These are phyloP conservation scores for Penicilliopsis zonata DNA, from an alignment of 495 filamentous ascomycete species.

Conservation along the genomic window DNA sequence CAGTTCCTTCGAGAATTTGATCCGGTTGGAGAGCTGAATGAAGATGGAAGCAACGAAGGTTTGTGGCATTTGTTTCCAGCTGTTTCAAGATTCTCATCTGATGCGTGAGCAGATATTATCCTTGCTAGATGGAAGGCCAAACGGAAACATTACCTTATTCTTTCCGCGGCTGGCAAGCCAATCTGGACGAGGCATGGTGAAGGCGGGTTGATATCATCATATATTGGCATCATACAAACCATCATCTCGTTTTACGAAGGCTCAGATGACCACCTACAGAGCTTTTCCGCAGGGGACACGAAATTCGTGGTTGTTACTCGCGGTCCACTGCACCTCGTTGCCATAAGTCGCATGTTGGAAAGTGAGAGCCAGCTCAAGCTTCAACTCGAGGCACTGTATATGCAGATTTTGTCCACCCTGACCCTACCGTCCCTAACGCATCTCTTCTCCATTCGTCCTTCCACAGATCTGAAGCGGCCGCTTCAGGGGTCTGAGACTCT, in stretches of 20 bases:
- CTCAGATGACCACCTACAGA: constrained; percentile 57
- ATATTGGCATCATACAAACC: constrained; percentile 93
- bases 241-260: constrained; percentile 95
- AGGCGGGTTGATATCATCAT: constrained; percentile 73
- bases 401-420: constrained; percentile 92
- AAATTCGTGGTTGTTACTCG: constrained; percentile 76
- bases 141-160: constrained; percentile 90
- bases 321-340: constrained; percentile 84
- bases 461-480: constrained; percentile 84
- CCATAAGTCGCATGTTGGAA: constrained; percentile 83
- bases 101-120: constrained; percentile 41
- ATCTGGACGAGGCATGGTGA: constrained; percentile 94
- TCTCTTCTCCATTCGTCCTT: constrained; percentile 81
- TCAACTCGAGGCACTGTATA: constrained; percentile 91
- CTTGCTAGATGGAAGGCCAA: constrained; percentile 71
- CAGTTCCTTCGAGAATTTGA: constrained; percentile 72
- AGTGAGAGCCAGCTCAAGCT: constrained; percentile 74
- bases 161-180: constrained; percentile 95
- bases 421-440: constrained; percentile 81
- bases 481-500: constrained; percentile 87
- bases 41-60: constrained; percentile 57
- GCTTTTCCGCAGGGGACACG: constrained; percentile 72
- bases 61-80: constrained; percentile 4
- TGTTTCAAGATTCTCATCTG: background rate
- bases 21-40: constrained; percentile 52